Evolutionary conservation across 2,329 filamentous ascomycete genomes (phyloP).

Genomic region (Cordyceps cateniannulata): DNA sequence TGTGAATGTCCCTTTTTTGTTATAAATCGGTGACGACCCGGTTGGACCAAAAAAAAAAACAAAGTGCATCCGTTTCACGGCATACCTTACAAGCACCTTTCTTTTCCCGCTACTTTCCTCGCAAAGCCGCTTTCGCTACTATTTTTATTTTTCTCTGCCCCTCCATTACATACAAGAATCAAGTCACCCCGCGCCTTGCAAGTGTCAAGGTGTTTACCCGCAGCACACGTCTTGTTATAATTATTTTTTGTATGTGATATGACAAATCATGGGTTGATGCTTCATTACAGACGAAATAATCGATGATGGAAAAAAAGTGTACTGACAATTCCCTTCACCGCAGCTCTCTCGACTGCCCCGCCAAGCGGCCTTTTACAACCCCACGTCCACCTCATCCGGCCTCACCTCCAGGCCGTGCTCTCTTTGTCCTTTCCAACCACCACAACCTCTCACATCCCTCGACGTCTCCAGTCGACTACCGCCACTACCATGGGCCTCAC

Average conservation of each 20-base stretch:
- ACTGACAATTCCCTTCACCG: not conserved
- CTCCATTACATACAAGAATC: conserved; percentile 7
- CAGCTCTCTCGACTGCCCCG: conserved; percentile 6
- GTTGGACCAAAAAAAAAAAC: not conserved
- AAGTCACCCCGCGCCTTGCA: not conserved
- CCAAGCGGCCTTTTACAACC: conserved; percentile 10
- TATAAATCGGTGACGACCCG: not conserved
- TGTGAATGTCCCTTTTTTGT: not conserved
- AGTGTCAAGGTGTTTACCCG: not conserved
- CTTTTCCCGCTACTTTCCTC: conserved; percentile 4
- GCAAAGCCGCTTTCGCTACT: not conserved
- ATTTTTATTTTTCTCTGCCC: not conserved
- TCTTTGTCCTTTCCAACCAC: not conserved
- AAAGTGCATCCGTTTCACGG: not conserved
- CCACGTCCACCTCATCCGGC: conserved; percentile 4
- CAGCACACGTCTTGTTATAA: not conserved
- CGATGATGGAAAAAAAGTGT: not conserved
- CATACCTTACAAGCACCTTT: not conserved
- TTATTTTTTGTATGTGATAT: not conserved
- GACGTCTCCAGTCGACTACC: conserved; percentile 15
- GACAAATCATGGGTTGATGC: not conserved
- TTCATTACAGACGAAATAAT: not conserved
- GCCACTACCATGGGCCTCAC: conserved; percentile 46
- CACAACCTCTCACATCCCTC: not conserved
- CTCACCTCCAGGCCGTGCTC: not conserved